These are phyloP conservation scores for Diplodia scrobiculata DNA, from an alignment of 2,329 filamentous ascomycete species.

Conservation along the genomic window DNA sequence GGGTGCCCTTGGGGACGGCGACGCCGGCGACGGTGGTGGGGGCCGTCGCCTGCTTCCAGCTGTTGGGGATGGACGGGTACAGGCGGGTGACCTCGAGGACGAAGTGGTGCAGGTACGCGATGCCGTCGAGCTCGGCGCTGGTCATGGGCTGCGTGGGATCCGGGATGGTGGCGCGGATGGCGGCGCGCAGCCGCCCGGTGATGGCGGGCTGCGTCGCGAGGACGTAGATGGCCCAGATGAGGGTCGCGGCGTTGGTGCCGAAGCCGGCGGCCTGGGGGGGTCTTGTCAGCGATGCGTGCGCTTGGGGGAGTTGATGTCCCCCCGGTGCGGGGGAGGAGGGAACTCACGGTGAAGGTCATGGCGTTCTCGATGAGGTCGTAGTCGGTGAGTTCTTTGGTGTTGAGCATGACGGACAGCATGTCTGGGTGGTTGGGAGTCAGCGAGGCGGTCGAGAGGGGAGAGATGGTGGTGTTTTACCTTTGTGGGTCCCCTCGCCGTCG, in stretches of 20 bases:
- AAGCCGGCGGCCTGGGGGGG: background rate
- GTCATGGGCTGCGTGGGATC: background rate
- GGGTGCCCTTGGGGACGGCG: background rate
- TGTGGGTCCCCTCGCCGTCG: constrained; percentile 1
- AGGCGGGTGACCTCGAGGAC: constrained; percentile 6
- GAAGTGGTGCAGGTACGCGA: background rate
- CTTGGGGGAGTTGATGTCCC: no score
- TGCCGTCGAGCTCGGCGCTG: background rate
- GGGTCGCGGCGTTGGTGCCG: background rate
- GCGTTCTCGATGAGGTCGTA: constrained; percentile 15
- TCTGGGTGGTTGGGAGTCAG: background rate
- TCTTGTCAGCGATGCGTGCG: no score
- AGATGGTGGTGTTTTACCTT: background rate
- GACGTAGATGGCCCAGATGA: constrained; percentile 15
- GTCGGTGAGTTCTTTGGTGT: constrained; percentile 2
- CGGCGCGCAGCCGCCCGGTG: no score
- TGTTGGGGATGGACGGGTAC: constrained; percentile 1
- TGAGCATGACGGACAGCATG: constrained; percentile 13
- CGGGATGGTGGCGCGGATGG: background rate
- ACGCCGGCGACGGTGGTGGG: constrained; percentile 1
- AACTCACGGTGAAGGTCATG: constrained; percentile 10
- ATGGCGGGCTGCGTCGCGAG: background rate
- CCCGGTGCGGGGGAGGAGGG: no score
- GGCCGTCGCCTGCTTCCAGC: background rate
- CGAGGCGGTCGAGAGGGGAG: no score